A percentile compares a stretch with the other conserved stretches of the same genome.
Evolutionary conservation across 495 filamentous ascomycete genomes (phyloP).

Genomic region (Xylaria sp.): DNA sequence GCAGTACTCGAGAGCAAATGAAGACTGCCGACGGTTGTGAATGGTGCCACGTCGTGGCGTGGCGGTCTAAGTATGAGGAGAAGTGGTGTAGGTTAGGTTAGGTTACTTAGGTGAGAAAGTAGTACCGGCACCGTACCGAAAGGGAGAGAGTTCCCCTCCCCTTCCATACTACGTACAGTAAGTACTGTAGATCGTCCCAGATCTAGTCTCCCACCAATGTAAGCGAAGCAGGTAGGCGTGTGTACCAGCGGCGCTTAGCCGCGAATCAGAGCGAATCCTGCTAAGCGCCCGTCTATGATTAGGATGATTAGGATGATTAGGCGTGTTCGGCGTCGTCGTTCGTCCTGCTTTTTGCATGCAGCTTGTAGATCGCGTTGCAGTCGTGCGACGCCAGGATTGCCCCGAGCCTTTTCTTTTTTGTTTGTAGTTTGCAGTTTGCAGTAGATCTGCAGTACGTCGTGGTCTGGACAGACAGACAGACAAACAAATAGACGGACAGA

Average conservation of each 20-base stretch:
- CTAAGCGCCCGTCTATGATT: constrained; percentile 25
- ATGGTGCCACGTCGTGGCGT: constrained; percentile 23
- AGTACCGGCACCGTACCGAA: no score
- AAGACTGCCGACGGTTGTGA: constrained; percentile 2
- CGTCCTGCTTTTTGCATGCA: not conserved
- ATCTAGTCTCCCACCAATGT: not conserved
- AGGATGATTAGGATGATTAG: not conserved
- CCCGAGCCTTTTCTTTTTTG: not conserved
- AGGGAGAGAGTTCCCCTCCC: not conserved
- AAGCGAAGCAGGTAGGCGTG: not conserved
- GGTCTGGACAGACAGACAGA: not conserved
- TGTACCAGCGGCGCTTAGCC: constrained; percentile 22
- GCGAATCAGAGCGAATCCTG: constrained; percentile 21
- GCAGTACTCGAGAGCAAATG: not conserved
- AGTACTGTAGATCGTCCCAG: not conserved
- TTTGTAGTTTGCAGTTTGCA: no score
- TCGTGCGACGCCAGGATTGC: not conserved
- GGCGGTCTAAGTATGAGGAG: not conserved
- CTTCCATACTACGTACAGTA: not conserved
- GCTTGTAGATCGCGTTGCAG: constrained; percentile 2
- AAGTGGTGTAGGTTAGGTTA: not conserved
- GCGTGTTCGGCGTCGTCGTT: not conserved
- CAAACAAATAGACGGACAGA: no score
- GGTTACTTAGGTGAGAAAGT: no score
- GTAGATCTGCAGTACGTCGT: no score